Percentiles rank a stretch among this genome's conserved stretches.
Conservation (phyloP, 495 filamentous ascomycete genomes). For the Aspergillus cristatus region DNA sequence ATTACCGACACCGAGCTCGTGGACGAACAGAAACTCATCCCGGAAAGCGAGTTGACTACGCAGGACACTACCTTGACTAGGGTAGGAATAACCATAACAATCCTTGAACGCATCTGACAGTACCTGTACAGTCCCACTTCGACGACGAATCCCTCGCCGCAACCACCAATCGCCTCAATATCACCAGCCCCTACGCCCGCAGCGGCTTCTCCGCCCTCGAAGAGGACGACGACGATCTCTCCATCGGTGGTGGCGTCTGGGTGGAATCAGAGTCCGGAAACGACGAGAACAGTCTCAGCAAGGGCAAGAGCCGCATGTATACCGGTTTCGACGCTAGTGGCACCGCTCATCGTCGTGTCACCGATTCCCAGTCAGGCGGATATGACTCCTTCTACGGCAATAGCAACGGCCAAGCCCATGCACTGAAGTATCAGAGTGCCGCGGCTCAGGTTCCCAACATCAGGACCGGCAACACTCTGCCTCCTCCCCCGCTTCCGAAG, state of each 20-base stretch:
- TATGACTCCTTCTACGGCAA: not conserved
- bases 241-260: slow-evolving; percentile 12
- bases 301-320: slow-evolving; percentile 3
- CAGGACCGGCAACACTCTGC: not conserved
- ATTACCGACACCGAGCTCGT: slow-evolving; percentile 16
- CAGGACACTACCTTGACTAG: not conserved
- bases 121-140: slow-evolving; percentile 1
- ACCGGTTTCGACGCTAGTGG: slow-evolving; percentile 11
- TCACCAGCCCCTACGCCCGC: not conserved
- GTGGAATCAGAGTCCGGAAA: slow-evolving; percentile 4
- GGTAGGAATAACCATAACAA: too few relatives aligned
- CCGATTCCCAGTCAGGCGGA: slow-evolving; percentile 5
- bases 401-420: too few relatives aligned
- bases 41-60: slow-evolving; percentile 6
- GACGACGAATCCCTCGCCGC: not conserved
- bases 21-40: slow-evolving; percentile 11
- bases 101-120: too few relatives aligned
- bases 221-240: slow-evolving; percentile 7
- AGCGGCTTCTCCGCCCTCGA: slow-evolving; percentile 1
- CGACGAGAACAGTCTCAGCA: slow-evolving; percentile 1
- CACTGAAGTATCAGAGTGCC: too few relatives aligned
- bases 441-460: too few relatives aligned
- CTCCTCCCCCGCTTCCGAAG: not conserved
- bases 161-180: slow-evolving; percentile 1
- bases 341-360: slow-evolving; percentile 4